Percentiles rank a stretch among this genome's conserved stretches.
Conservation (phyloP, 768 basidiomycete species). For the Nevesoporus exiguus region DNA sequence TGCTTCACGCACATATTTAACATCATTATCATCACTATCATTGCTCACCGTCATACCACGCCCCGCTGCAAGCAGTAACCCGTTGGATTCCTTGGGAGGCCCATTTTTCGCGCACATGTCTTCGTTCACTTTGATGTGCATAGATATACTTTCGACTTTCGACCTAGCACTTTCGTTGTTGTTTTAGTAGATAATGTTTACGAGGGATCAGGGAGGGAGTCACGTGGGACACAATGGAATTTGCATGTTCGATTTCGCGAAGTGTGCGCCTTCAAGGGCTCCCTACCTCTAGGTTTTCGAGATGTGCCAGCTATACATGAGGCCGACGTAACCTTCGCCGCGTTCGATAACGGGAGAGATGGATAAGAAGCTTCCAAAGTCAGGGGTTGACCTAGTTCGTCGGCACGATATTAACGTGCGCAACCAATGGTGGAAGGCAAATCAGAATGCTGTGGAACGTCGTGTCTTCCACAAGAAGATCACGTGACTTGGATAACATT, state of each 20-base stretch:
- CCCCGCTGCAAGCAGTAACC: slow-evolving; percentile 3
- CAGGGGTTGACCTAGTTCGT: no score
- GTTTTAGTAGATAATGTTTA: slow-evolving; percentile 18
- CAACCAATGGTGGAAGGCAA: no score
- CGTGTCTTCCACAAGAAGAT: slow-evolving; percentile 1
- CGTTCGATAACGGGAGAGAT: not conserved
- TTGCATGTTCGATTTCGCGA: not conserved
- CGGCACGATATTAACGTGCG: no score
- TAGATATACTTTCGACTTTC: slow-evolving; percentile 22
- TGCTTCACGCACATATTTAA: slow-evolving; percentile 2
- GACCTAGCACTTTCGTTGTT: slow-evolving; percentile 14
- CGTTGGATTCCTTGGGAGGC: slow-evolving; percentile 1
- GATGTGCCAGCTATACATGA: not conserved
- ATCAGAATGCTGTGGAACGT: not conserved
- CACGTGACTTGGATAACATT: slow-evolving; percentile 29
- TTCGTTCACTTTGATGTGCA: slow-evolving; percentile 19
- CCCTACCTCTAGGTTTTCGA: not conserved
- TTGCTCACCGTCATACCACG: slow-evolving; percentile 5
- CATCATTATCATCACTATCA: slow-evolving; percentile 3
- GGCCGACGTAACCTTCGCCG: not conserved
- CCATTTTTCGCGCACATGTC: slow-evolving; percentile 9
- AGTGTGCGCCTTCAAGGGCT: not conserved
- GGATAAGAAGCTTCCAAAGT: not conserved
- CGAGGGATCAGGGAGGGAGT: not conserved
- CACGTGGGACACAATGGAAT: slow-evolving; percentile 1